Evolutionary conservation across 345 rosid species (phyloP), one percentile per base, ranked within the genome.

Genomic region (Turnera subulata): DNA sequence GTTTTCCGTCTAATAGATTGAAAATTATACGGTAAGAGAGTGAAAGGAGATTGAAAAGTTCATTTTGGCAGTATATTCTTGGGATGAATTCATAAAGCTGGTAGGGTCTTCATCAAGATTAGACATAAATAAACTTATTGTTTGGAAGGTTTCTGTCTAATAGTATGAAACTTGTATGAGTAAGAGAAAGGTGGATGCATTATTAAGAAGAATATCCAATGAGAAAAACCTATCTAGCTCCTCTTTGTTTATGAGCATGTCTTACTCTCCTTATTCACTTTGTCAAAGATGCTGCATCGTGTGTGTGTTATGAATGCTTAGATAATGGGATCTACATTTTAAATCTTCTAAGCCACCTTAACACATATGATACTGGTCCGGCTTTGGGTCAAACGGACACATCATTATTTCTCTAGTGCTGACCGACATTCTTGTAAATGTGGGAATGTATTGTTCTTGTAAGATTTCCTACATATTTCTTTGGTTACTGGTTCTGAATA

Each of bases 71-170:
- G 74, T 74, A 38, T 85, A 90, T 72, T 66, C 94, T 56, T 93
- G 97, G 97, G 84, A 87, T 19, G 87, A 84, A 19, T 90, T 93
- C 72, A 65, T 93, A 79, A 68, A 74, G 63, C 74, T 89, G 74
- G 99, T 87, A 73, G 29, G 78, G 46, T n/a, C n/a, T n/a, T n/a
- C n/a, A n/a, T n/a, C n/a, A n/a, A n/a, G n/a, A n/a, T n/a, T n/a
- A n/a, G n/a, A n/a, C n/a, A n/a, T n/a, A n/a, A n/a, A n/a, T n/a
- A n/a, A n/a, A n/a, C n/a, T n/a, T n/a, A n/a, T n/a, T n/a, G n/a
- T n/a, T n/a, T n/a, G n/a, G n/a, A n/a, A n/a, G n/a, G n/a, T n/a
- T n/a, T n/a, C n/a, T 29, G 5, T 29, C 35, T 29, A 8, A 29
- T 29, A 8, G 8, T 8, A 90, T 73, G 96, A 96, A 54, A 84